A percentile compares a stretch with the other conserved stretches of the same genome.
These are phyloP conservation scores for Eucalyptus leucophloia DNA, from an alignment of 345 rosid species.

Conservation along the genomic window DNA sequence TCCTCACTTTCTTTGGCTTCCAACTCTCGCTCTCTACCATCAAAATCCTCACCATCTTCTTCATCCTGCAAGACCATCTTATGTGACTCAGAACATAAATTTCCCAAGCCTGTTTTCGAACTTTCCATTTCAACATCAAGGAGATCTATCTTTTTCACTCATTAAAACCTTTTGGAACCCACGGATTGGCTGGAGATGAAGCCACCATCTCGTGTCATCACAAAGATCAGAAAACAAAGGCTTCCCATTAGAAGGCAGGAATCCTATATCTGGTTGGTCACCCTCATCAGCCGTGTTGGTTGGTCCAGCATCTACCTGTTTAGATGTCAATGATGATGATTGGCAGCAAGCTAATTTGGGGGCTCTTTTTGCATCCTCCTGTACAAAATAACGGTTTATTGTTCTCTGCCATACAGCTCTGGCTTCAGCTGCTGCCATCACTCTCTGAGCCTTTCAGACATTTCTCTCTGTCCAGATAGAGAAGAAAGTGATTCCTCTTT, in stretches of 20 bases:
- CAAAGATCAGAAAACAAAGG: conserved; percentile 37
- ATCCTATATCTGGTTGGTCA: conserved; percentile 31
- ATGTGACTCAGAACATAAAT: conserved; percentile 3
- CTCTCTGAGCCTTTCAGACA: conserved; percentile 18
- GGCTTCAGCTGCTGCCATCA: conserved; percentile 90
- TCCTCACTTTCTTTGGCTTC: conserved; percentile 4
- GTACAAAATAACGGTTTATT: conserved; percentile 88
- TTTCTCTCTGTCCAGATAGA: conserved; percentile 1
- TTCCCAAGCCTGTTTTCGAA: conserved; percentile 6
- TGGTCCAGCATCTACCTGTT: conserved; percentile 39
- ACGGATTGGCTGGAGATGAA: conserved; percentile 46
- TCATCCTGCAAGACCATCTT: not conserved
- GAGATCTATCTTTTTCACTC: conserved; percentile 27
- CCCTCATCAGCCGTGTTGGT: conserved; percentile 18
- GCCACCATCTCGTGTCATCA: conserved; percentile 60
- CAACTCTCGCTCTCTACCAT: not conserved
- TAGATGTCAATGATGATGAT: conserved; percentile 55
- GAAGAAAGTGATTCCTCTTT: not conserved
- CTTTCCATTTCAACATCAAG: conserved; percentile 38
- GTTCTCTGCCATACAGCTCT: conserved; percentile 90
- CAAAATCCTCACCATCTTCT: not conserved
- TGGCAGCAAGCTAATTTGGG: conserved; percentile 86
- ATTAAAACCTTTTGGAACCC: conserved; percentile 48
- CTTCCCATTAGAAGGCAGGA: conserved; percentile 41
- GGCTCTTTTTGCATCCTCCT: conserved; percentile 97